Conservation (phyloP, 176 grass and related monocot genomes). For the Zoysia pacifica region DNA sequence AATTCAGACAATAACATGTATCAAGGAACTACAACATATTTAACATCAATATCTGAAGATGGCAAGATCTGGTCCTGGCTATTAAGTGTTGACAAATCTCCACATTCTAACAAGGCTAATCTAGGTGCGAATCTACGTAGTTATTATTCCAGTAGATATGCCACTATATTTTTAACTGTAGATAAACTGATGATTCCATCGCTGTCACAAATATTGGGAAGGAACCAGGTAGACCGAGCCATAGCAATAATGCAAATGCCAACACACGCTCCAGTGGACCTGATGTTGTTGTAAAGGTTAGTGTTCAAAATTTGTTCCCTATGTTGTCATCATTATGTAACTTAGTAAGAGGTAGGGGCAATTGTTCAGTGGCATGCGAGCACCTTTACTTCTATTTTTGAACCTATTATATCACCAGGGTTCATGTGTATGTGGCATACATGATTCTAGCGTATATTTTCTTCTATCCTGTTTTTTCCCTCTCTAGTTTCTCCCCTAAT, state of each 20-base stretch:
- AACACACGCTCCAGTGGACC: constrained; percentile 43
- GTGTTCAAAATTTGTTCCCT: constrained; percentile 13
- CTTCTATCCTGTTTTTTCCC: constrained; percentile 1
- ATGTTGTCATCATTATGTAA: not conserved
- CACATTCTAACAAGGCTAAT: constrained; percentile 39
- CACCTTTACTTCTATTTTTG: not conserved
- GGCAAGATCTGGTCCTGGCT: constrained; percentile 96
- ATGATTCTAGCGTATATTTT: not conserved
- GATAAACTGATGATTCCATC: constrained; percentile 55
- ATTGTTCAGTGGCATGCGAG: constrained; percentile 7
- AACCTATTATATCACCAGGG: not conserved
- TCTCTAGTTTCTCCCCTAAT: constrained; percentile 35
- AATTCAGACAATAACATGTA: constrained; percentile 25
- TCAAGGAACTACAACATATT: constrained; percentile 48
- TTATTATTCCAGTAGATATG: constrained; percentile 38
- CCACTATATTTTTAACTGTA: constrained; percentile 33
- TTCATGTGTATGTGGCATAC: constrained; percentile 8
- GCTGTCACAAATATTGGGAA: constrained; percentile 59
- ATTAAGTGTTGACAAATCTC: constrained; percentile 68
- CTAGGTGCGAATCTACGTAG: constrained; percentile 55
- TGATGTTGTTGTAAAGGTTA: constrained; percentile 73
- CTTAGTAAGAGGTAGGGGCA: not conserved
- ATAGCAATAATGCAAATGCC: constrained; percentile 45
- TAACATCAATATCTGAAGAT: constrained; percentile 89
- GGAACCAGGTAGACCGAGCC: constrained; percentile 59